These are phyloP conservation scores for Crucihimalaya himalaica DNA, from an alignment of 345 rosid genomes.

Conservation along the genomic window DNA sequence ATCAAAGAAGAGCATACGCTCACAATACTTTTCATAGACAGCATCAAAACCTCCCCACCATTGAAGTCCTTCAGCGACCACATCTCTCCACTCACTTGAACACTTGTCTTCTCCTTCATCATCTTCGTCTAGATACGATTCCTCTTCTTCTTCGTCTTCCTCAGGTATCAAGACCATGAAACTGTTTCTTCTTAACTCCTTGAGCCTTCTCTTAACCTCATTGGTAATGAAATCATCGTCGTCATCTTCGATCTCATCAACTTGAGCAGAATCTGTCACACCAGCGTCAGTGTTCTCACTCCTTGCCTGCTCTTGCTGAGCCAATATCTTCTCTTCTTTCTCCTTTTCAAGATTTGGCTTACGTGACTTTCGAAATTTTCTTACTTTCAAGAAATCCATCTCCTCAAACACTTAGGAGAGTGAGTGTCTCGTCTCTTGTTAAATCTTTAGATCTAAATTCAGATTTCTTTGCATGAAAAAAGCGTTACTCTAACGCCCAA, in stretches of 20 bases:
- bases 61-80: slow-evolving; percentile 82
- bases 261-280: slow-evolving; percentile 35
- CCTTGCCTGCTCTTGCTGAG: slow-evolving; percentile 49
- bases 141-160: slow-evolving; percentile 63
- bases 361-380: slow-evolving; percentile 61
- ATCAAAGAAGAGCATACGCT: slow-evolving; percentile 86
- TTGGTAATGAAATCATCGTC: slow-evolving; percentile 94
- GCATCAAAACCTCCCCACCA: slow-evolving; percentile 99
- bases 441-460: slow-evolving; percentile 27
- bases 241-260: slow-evolving; percentile 64
- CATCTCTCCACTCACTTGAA: slow-evolving; percentile 81
- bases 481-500: background rate
- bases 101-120: slow-evolving; percentile 56
- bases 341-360: slow-evolving; percentile 52
- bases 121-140: slow-evolving; percentile 57
- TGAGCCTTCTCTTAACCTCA: slow-evolving; percentile 90
- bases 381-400: slow-evolving; percentile 82
- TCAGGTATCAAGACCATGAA: slow-evolving; percentile 93
- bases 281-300: slow-evolving; percentile 42
- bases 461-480: slow-evolving; percentile 32
- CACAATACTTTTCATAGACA: slow-evolving; percentile 83
- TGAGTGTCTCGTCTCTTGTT: background rate
- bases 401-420: slow-evolving; percentile 21
- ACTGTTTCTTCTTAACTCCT: slow-evolving; percentile 86
- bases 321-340: slow-evolving; percentile 51